These are phyloP conservation scores for Lodderomyces margitis DNA, from an alignment of 1,139 yeast species.

Conservation along the genomic window DNA sequence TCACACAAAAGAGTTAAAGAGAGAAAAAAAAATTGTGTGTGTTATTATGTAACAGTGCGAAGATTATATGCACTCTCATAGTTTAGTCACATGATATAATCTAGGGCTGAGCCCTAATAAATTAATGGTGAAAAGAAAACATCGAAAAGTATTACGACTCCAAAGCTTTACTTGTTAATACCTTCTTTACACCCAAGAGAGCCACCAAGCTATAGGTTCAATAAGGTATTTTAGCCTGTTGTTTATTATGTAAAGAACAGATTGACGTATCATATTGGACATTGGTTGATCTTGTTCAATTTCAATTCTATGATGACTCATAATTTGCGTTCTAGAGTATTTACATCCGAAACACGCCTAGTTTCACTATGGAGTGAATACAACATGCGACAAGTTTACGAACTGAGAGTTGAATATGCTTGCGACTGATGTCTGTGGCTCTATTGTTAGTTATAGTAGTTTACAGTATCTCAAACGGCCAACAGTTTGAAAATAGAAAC, in stretches of 20 bases:
- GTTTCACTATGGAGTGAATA: constrained; percentile 37
- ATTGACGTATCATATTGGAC: background rate
- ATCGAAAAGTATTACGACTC: background rate
- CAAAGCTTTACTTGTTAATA: background rate
- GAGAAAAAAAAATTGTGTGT: too few relatives aligned
- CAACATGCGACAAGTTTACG: constrained; percentile 45
- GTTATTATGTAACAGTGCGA: too few relatives aligned
- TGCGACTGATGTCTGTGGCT: constrained; percentile 11
- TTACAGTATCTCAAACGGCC: too few relatives aligned
- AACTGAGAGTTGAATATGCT: background rate
- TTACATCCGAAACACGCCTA: constrained; percentile 46
- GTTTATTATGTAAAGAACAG: background rate
- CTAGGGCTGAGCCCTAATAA: too few relatives aligned
- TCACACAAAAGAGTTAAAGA: background rate
- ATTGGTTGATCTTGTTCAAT: background rate
- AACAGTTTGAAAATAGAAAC: too few relatives aligned
- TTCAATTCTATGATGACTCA: constrained; percentile 37
- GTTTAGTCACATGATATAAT: too few relatives aligned
- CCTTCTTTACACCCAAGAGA: background rate
- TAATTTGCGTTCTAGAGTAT: constrained; percentile 55
- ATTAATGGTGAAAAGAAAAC: too few relatives aligned
- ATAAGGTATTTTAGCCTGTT: background rate
- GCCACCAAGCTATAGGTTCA: background rate
- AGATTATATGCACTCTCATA: too few relatives aligned
- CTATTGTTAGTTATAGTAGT: background rate